These are phyloP conservation scores for Candolleomyces aberdarensis DNA, from an alignment of 768 basidiomycete species.

Conservation along the genomic window DNA sequence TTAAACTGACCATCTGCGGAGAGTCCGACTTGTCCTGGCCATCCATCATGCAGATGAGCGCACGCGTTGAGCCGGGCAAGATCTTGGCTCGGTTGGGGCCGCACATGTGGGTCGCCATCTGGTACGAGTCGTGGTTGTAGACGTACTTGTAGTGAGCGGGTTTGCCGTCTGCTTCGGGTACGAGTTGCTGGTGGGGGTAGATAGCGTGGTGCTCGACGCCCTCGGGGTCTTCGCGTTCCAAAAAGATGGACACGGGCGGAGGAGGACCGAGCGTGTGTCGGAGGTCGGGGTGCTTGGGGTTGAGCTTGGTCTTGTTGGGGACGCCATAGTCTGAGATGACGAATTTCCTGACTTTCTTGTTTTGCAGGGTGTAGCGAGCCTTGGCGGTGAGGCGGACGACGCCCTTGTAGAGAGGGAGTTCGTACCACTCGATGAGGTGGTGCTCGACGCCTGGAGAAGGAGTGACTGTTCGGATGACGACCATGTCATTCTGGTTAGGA, in stretches of 20 bases:
- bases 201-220: conserved; percentile 33
- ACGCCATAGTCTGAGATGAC: conserved; percentile 39
- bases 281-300: conserved; percentile 24
- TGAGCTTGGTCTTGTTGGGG: conserved; percentile 19
- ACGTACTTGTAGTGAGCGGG: conserved; percentile 5
- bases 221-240: conserved; percentile 24
- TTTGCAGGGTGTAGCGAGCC: conserved; percentile 22
- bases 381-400: conserved; percentile 9
- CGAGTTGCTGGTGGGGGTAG: conserved; percentile 9
- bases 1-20: conserved; percentile 32
- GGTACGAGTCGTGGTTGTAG: conserved; percentile 19
- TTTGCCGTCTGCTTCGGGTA: conserved; percentile 15
- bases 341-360: conserved; percentile 22
- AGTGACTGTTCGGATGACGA: conserved; percentile 42
- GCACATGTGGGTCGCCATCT: conserved; percentile 22
- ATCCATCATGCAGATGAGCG: conserved; percentile 37
- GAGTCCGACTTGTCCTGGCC: conserved; percentile 28
- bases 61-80: conserved; percentile 42
- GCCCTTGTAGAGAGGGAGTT: conserved; percentile 16
- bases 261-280: conserved; percentile 24
- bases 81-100: conserved; percentile 27
- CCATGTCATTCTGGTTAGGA: conserved; percentile 47
- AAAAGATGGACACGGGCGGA: conserved; percentile 39
- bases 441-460: conserved; percentile 11
- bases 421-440: conserved; percentile 28